Evolutionary conservation across 1,139 yeast species (phyloP), one percentile per base, ranked within the genome.

Genomic region (Saccharomycopsis hybrid): DNA sequence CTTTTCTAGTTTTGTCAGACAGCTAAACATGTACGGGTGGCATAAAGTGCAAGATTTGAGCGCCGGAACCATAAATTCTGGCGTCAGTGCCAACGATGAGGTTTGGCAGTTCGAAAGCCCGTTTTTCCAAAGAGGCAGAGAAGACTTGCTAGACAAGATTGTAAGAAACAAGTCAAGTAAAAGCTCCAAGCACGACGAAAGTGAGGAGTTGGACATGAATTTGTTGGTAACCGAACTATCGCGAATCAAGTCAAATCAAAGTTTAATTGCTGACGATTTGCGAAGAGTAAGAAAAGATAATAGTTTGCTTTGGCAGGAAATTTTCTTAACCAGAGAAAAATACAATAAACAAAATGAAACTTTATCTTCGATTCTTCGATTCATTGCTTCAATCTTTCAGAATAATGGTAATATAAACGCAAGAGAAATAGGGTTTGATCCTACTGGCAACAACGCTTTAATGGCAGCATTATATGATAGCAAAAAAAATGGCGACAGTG

Each of bases 21-120:
- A 92, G 64, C 74, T 92, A 62, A 92, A 92, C 67, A 92, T 92
- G 95, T 92, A 92, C 63, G 98, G 97, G 37, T 92, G 96, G 89
- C 97, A 92, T 68, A 92, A 92, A 67, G 92, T 92, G 5, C 94
- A 80, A 64, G 95, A 84, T 65, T 78, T 82, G 49, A 81, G 66
- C 72, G 24, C 32, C 18, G 41, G 33, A 41, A 8, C 30, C 8
- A 25, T 37, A 7, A 49, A 36, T 37, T 8, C 49, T 3, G 50
- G 41, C 29, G 50, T 13, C 28, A 29, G 39, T 9, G 41, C 13
- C 11, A 44, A 38, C 13, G 60, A 58, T 37, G 72, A 59, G 56
- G 60, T 60, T 4, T 82, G 86, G 85, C 89, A 85, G 64, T 87
- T 87, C 67, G 83, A 83, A 61, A 85, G 86, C 56, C 89, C 92